Evolutionary conservation across 2,329 filamentous ascomycete species (phyloP), one percentile per base, ranked within the genome.

Genomic region (Xylaria sp.): DNA sequence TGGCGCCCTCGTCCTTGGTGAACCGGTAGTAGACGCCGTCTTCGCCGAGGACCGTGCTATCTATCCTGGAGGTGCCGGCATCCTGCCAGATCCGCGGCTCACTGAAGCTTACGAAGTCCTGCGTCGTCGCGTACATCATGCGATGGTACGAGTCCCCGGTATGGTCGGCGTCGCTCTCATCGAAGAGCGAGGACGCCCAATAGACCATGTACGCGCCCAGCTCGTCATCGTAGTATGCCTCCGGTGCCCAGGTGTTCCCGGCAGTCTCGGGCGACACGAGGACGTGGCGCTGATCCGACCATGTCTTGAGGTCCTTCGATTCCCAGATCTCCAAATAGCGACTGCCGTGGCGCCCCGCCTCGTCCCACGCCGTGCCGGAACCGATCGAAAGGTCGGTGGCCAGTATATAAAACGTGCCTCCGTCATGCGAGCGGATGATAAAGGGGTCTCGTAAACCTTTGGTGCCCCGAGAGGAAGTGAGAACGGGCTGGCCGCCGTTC

Each of bases 371-470:
- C 0, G 79, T 82, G 1, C 80, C 80, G 6, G 77, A 78, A 1
- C 79, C 80, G 46, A 82, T 82, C 0, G 78, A 80, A 0, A 83
- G 68, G 48, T 82, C 79, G 0, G 80, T 83, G 0, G 79, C 79
- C 17, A 83, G 71, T 13, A 83, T 61, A 45, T 72, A 83, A 53
- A 82, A 82, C 3, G 70, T 80, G n/a, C 74, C 73, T 0, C 79
- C 78, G 21, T 82, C 78, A 0, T 65, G 71, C 0, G 78, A 78
- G 11, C 79, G 74, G 19, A 83, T 79, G 41, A 83, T 67, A 53
- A 82, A 82, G 1, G 80, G 80, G 54, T 83, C 80, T 13, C 80
- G 72, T 4, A 82, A 62, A 2, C 80, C 80, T 20, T 69, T 74
- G 0, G 80, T 82, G 38, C 80, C 80, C 41, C 73, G 51, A 0